Evolutionary conservation across 305 asterid genomes (phyloP).

Genomic region (Fraxinus platypoda): DNA sequence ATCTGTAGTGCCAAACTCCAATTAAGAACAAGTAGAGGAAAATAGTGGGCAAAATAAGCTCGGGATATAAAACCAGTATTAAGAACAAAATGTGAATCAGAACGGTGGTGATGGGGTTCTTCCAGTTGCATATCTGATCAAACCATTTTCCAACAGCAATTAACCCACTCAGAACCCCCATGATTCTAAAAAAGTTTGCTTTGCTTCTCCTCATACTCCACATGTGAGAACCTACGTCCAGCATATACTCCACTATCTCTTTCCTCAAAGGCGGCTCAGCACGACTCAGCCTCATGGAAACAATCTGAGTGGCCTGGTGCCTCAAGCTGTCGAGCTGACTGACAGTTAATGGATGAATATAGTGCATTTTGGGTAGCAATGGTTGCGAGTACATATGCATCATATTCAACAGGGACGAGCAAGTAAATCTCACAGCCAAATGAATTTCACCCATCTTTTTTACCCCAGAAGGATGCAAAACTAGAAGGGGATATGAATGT

Average conservation of each 20-base stretch:
- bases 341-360: constrained; percentile 60
- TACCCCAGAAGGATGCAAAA: constrained; percentile 64
- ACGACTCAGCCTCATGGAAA: constrained; percentile 62
- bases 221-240: constrained; percentile 63
- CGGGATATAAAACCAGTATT: constrained; percentile 63
- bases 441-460: constrained; percentile 80
- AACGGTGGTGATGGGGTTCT: constrained; percentile 53
- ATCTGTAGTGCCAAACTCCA: constrained; percentile 70
- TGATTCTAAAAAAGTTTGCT: constrained; percentile 66
- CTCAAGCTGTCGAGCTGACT: constrained; percentile 62
- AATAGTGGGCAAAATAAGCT: constrained; percentile 63
- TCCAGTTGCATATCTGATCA: constrained; percentile 62
- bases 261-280: constrained; percentile 73
- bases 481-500: constrained; percentile 66
- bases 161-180: constrained; percentile 44
- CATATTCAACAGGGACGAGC: constrained; percentile 57
- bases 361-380: constrained; percentile 75
- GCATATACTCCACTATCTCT: constrained; percentile 71
- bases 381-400: constrained; percentile 55
- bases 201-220: constrained; percentile 82
- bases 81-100: constrained; percentile 61
- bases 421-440: constrained; percentile 62
- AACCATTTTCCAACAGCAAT: constrained; percentile 51
- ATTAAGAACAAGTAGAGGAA: constrained; percentile 55
- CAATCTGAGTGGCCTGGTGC: constrained; percentile 69